Evolutionary conservation across 1,284 basidiomycete genomes (phyloP), one percentile per base, ranked within the genome.

Genomic region (Cryptococcus maquisensis): DNA sequence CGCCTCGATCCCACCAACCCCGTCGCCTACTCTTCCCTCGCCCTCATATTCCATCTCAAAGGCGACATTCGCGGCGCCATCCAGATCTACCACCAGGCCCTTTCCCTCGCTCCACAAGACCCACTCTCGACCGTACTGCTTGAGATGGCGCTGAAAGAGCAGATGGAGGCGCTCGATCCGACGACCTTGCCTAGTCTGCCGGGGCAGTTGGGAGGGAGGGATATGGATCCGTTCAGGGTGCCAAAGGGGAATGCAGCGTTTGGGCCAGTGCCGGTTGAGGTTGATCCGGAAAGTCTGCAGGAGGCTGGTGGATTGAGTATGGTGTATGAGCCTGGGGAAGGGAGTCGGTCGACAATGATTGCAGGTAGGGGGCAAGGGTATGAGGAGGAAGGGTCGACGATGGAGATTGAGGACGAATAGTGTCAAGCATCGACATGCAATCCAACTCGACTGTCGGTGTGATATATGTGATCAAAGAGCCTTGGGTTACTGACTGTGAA

Each of bases 21-120:
- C 0, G 81, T 84, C 5, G 90, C 90, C 5, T 82, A 91, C 47
- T 85, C 87, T 4, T 88, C 89, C 65, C 79, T 94, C 3, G 94
- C 90, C 7, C 85, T 95, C 70, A 84, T 92, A 3, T 80, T 86
- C 60, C 89, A 95, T 62, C 79, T 88, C 10, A 77, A 84, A 58
- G 84, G 83, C 38, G 79, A 90, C 49, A 75, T 86, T 13, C 86
- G 92, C 59, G 81, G 81, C 15, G 88, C 92, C 1, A 92, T 97
- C 61, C 75, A 87, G 24, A 86, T 85, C 57, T 96, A 94, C 65
- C 93, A 97, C 71, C 87, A 92, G 84, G 86, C 91, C 0, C 78
- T 96, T 42, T 86, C 87, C 51, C 81, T 96, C 52, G 83, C 88
- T 52, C 90, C 91, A 0, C 87, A 91, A 59, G 94, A 96, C 65